Conservation (phyloP, 176 grass and related monocot species). For the Rhynchospora pubera region DNA sequence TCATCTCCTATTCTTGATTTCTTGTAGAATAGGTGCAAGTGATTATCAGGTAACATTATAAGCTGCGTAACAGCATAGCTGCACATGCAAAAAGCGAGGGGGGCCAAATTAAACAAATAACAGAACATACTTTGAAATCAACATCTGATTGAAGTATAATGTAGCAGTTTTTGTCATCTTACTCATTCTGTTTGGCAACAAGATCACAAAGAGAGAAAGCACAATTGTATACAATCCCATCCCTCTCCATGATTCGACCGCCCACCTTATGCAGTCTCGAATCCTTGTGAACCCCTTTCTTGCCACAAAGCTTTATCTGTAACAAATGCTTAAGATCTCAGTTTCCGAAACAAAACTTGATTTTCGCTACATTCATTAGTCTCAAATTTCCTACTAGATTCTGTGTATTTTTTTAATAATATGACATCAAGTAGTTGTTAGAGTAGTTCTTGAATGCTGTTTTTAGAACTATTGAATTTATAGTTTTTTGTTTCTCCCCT, state of each 20-base stretch:
- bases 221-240: slow-evolving; percentile 77
- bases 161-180: slow-evolving; percentile 13
- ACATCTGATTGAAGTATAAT: background rate
- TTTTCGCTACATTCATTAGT: too few species aligned
- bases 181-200: slow-evolving; percentile 46
- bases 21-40: slow-evolving; percentile 74
- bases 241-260: slow-evolving; percentile 54
- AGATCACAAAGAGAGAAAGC: slow-evolving; percentile 55
- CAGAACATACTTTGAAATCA: background rate
- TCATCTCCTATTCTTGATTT: slow-evolving; percentile 57
- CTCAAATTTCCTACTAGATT: too few species aligned
- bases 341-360: background rate
- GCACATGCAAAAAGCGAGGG: background rate
- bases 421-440: too few species aligned
- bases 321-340: background rate
- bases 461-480: too few species aligned
- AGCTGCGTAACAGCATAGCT: slow-evolving; percentile 68
- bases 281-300: slow-evolving; percentile 56
- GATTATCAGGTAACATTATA: slow-evolving; percentile 54
- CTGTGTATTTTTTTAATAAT: too few species aligned
- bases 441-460: too few species aligned
- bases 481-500: too few species aligned
- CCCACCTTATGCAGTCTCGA: slow-evolving; percentile 58
- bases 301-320: slow-evolving; percentile 76
- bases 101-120: background rate